Conservation (phyloP, 2,329 filamentous ascomycete genomes). For the Sphaerostilbella broomeana region DNA sequence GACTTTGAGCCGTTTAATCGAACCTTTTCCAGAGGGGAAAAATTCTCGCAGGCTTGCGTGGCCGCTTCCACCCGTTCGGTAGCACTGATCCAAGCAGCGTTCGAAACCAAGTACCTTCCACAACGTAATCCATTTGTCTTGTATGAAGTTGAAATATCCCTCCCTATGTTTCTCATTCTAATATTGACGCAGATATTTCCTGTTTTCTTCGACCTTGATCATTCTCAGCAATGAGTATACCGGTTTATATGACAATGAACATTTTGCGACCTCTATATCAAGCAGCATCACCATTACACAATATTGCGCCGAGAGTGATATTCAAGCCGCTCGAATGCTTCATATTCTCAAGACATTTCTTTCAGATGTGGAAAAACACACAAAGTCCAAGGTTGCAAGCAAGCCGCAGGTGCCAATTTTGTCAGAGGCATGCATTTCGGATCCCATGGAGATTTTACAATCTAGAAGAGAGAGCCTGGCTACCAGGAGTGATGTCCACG, state of each 20-base stretch:
- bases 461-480: constrained; percentile 7
- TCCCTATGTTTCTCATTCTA: not conserved
- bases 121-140: constrained; percentile 50
- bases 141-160: constrained; percentile 26
- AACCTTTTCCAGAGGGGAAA: constrained; percentile 31
- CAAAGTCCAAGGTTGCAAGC: constrained; percentile 1
- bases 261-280: constrained; percentile 33
- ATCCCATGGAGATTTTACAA: constrained; percentile 8
- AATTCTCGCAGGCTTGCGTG: constrained; percentile 46
- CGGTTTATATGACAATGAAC: constrained; percentile 38
- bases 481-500: not conserved
- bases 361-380: constrained; percentile 13
- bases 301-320: constrained; percentile 42
- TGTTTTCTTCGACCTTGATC: constrained; percentile 49
- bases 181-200: constrained; percentile 37
- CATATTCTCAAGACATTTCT: constrained; percentile 46
- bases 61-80: constrained; percentile 45
- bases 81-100: constrained; percentile 38
- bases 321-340: constrained; percentile 42
- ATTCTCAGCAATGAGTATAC: constrained; percentile 52
- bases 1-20: not conserved
- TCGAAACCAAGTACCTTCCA: constrained; percentile 39
- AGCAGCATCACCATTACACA: constrained; percentile 42
- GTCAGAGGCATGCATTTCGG: constrained; percentile 3
- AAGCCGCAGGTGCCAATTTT: constrained; percentile 1